These are phyloP conservation scores for Neodidymelliopsis sp. DNA, from an alignment of 2,329 filamentous ascomycete species.

Conservation along the genomic window DNA sequence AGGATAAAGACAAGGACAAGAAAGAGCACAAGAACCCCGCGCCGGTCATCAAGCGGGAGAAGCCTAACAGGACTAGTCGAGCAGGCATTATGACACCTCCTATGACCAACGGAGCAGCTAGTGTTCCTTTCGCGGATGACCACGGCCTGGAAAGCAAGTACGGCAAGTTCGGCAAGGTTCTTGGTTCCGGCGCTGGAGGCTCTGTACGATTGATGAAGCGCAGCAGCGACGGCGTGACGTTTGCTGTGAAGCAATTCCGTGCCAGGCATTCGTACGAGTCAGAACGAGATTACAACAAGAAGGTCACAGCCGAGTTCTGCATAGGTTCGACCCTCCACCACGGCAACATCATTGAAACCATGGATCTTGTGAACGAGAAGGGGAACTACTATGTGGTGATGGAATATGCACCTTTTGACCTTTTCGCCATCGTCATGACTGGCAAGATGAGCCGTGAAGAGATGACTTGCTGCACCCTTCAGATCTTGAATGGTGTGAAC, in stretches of 20 bases:
- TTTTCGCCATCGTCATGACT: slow-evolving; percentile 99
- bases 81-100: slow-evolving; percentile 50
- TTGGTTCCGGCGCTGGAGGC: slow-evolving; percentile 92
- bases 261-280: slow-evolving; percentile 91
- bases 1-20: slow-evolving; percentile 54
- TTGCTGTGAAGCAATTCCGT: slow-evolving; percentile 97
- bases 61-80: slow-evolving; percentile 57
- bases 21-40: slow-evolving; percentile 69
- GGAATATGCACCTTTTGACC: slow-evolving; percentile 95
- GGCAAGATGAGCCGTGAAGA: slow-evolving; percentile 95
- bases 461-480: slow-evolving; percentile 87
- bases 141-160: slow-evolving; percentile 91
- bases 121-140: slow-evolving; percentile 89
- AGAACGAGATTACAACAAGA: slow-evolving; percentile 96
- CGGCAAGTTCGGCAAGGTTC: slow-evolving; percentile 91
- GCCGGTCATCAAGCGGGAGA: slow-evolving; percentile 62
- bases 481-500: slow-evolving; percentile 92
- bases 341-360: slow-evolving; percentile 96
- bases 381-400: slow-evolving; percentile 97
- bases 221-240: slow-evolving; percentile 89
- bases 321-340: slow-evolving; percentile 97
- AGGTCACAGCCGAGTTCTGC: slow-evolving; percentile 97
- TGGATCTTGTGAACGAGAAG: slow-evolving; percentile 96
- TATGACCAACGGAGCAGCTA: slow-evolving; percentile 38
- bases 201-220: slow-evolving; percentile 95